Base-by-base conservation (phyloP, 2,329 filamentous ascomycete genomes). In the Aspergillus hiratsukae region DNA sequence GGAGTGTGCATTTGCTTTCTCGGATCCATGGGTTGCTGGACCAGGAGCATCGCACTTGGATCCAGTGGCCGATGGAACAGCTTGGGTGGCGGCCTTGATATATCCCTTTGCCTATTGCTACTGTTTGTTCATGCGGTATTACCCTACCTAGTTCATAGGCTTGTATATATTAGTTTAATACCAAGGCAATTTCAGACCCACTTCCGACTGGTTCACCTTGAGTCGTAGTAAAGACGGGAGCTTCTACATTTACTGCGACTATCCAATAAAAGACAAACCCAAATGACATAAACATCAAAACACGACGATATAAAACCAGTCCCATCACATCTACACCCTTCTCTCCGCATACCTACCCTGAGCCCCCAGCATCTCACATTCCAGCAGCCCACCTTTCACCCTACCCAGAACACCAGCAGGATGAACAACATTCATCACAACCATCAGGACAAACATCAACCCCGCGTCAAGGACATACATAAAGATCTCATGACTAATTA, bases 351-450 rank as follows among this genome's bases (percentile, higher is more conserved):
- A 5, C 3, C 11, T 17, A 7, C 14, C 31, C 7, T 7, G 5
- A 17, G 31, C 14, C 14, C 0, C 5, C 14, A 37, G 14, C 2
- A 3, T 37, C 31, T 37, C 31, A n/a, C 31, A 37, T 3, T 37
- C 14, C 31, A 37, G 14, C 5, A 17, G 2, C 31, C 17, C 31
- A 7, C 31, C 31, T 17, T 37, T 37, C 14, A 7, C 31, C 83
- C 51, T 76, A 19, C 52, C 21, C 25, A 51, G 14, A 29, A 54
- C 31, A 27, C 31, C 19, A 3, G 46, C 43, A 17, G 52, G 52
- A 27, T 54, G 52, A 14, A 50, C 43, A 6, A 35, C 17, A n/a
- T 48, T 54, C 52, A 54, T 54, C 17, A 48, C 48, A n/a, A 54
- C 52, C 52, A 54, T 54, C 31, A 37, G 5, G 17, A 37, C 14